These are phyloP conservation scores for Stentor roeselii DNA, from an alignment of 73 alveolate genomes.

Conservation along the genomic window DNA sequence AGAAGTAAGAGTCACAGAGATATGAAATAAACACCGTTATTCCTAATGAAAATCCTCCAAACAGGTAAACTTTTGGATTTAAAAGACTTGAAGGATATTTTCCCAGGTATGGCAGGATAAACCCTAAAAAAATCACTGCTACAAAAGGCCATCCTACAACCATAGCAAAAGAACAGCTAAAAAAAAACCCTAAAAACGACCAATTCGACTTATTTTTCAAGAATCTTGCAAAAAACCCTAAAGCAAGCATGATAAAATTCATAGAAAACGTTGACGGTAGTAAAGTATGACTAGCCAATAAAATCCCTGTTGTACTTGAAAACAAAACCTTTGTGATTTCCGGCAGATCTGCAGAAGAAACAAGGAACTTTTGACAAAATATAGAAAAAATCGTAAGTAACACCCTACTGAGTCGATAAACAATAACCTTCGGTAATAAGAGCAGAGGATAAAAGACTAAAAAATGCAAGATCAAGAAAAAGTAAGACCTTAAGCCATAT, in stretches of 20 bases:
- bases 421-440: not conserved
- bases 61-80: not conserved
- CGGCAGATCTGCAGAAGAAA: not conserved
- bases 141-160: constrained; percentile 31
- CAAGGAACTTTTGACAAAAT: not conserved
- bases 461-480: not conserved
- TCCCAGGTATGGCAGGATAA: not conserved
- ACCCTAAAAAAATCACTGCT: constrained; percentile 24
- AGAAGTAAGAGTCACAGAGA: not conserved
- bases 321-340: not conserved
- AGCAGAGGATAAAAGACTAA: not conserved
- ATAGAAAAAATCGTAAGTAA: not conserved
- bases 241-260: not conserved
- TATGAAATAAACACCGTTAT: not conserved
- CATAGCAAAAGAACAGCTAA: constrained; percentile 27
- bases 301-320: not conserved
- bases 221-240: not conserved
- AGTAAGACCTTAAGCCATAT: constrained; percentile 31
- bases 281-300: constrained; percentile 1
- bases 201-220: not conserved
- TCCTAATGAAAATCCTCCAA: not conserved
- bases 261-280: constrained; percentile 8
- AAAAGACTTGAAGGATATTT: not conserved
- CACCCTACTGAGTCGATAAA: not conserved
- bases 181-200: not conserved